These are phyloP conservation scores for Aciculoconidium aculeatum DNA, from an alignment of 805 yeast species.

Conservation along the genomic window DNA sequence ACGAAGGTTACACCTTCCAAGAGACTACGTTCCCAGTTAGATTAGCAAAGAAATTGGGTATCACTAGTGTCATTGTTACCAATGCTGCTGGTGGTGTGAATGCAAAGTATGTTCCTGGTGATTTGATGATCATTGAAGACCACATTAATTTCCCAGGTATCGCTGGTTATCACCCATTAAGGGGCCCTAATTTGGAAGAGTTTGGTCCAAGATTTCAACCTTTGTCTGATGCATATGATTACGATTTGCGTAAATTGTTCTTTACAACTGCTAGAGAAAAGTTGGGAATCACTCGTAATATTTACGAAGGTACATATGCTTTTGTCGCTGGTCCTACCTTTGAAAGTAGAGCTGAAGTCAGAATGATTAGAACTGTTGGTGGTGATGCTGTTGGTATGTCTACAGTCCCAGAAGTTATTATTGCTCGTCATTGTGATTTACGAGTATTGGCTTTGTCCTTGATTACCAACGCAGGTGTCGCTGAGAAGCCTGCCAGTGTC, in stretches of 20 bases:
- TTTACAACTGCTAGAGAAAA: constrained; percentile 45
- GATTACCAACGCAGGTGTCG: constrained; percentile 79
- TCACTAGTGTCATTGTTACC: constrained; percentile 67
- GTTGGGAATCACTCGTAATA: constrained; percentile 45
- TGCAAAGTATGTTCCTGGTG: constrained; percentile 65
- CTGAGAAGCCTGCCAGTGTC: constrained; percentile 63
- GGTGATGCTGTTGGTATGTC: constrained; percentile 98
- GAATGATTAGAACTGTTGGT: constrained; percentile 64
- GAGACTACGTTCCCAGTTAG: constrained; percentile 85
- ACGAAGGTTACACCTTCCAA: constrained; percentile 83
- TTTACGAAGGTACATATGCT: constrained; percentile 83
- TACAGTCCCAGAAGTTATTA: constrained; percentile 92
- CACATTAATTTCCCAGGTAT: constrained; percentile 90
- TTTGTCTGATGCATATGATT: constrained; percentile 83
- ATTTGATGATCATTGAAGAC: constrained; percentile 83
- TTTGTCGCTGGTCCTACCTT: constrained; percentile 92
- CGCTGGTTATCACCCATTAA: constrained; percentile 79
- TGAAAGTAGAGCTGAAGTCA: constrained; percentile 89
- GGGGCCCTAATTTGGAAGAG: constrained; percentile 76
- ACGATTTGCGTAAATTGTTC: constrained; percentile 58
- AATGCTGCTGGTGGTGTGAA: constrained; percentile 95
- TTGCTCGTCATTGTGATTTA: constrained; percentile 85
- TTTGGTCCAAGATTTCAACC: constrained; percentile 88
- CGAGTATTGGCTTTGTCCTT: constrained; percentile 78
- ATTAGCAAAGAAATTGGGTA: constrained; percentile 60